Evolutionary conservation across 1,284 basidiomycete genomes (phyloP), one percentile per base, ranked within the genome.

Genomic region (Ceratobasidium sp.): DNA sequence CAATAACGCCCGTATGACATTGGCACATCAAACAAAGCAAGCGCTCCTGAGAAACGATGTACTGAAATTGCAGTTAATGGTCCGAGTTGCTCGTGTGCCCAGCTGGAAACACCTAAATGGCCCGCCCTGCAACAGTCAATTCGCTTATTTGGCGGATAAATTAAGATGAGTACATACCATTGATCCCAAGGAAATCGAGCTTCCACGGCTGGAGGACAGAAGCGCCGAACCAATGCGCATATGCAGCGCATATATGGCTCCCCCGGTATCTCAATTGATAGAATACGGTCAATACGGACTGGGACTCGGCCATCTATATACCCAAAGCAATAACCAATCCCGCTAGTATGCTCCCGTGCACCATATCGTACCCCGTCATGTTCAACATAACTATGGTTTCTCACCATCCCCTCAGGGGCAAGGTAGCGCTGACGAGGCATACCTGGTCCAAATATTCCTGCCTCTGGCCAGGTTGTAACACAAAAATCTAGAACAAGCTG

Each of bases 301-400:
- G 48, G 18, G 1, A 41, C 8, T 2, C 39, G 36, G 6, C 26
- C 21, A 55, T 67, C n/a, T 16, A 67, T 55, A 30, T 55, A 67
- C 16, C 16, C 48, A 41, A 55, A 67, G 26, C 64, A 67, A 28
- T 67, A 67, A 18, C 64, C 64, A 30, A 45, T 67, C 4, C 64
- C 64, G 43, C 64, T 67, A 5, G 34, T 67, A 41, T 67, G 64
- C 28, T 55, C n/a, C 26, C 30, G 18, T 26, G 48, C 6, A 6
- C 64, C 64, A 57, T 55, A 57, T 1, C 23, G 64, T 18, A 67
- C 45, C 3, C 50, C 64, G 30, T 67, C 30, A n/a, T 18, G 28
- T 21, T 67, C 64, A 6, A 67, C 64, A 55, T 67, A 67, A 52
- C 64, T 67, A 41, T 67, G 50, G 34, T 67, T 53, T 14, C 36